phyloP scores from a whole-genome alignment of 1,284 basidiomycete species.

The Pterula multifida region DNA sequence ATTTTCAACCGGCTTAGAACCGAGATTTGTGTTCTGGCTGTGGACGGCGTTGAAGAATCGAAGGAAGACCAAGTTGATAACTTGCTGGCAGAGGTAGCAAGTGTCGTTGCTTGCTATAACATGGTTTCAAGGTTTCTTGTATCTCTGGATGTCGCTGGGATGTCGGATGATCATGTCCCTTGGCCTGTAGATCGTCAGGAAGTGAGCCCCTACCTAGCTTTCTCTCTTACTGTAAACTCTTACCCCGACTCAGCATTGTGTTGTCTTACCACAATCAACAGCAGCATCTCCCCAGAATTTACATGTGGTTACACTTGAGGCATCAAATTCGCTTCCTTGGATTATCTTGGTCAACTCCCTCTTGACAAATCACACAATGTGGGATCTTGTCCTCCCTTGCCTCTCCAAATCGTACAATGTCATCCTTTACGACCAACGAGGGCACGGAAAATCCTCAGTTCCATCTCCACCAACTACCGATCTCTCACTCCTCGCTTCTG shows the following conservation, averaged over 20 bases:
- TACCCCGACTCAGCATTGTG: slow-evolving; percentile 19
- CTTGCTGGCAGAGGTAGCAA: slow-evolving; percentile 34
- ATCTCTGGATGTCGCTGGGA: slow-evolving; percentile 37
- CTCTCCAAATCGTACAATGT: slow-evolving; percentile 27
- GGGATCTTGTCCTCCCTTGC: slow-evolving; percentile 27
- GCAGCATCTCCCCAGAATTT: slow-evolving; percentile 18
- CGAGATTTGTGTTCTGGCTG: slow-evolving; percentile 15
- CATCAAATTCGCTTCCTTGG: slow-evolving; percentile 29
- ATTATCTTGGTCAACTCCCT: slow-evolving; percentile 35
- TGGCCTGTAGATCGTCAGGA: slow-evolving; percentile 35
- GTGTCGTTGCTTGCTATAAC: slow-evolving; percentile 38
- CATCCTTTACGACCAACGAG: slow-evolving; percentile 33
- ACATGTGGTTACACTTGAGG: slow-evolving; percentile 26
- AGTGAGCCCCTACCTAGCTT: slow-evolving; percentile 12
- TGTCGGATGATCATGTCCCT: slow-evolving; percentile 27
- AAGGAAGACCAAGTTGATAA: slow-evolving; percentile 21
- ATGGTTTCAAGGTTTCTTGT: slow-evolving; percentile 47
- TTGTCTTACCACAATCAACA: slow-evolving; percentile 10
- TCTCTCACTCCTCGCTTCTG: slow-evolving; percentile 24
- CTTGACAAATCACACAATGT: slow-evolving; percentile 31
- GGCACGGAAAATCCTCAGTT: slow-evolving; percentile 29
- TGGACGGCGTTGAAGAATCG: slow-evolving; percentile 7
- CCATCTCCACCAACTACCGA: slow-evolving; percentile 17
- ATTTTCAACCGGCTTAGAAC: slow-evolving; percentile 21
- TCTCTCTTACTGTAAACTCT: slow-evolving; percentile 2